phyloP scores from a whole-genome alignment of 768 basidiomycete genomes.

The Pleurotus citrinopileatus region DNA sequence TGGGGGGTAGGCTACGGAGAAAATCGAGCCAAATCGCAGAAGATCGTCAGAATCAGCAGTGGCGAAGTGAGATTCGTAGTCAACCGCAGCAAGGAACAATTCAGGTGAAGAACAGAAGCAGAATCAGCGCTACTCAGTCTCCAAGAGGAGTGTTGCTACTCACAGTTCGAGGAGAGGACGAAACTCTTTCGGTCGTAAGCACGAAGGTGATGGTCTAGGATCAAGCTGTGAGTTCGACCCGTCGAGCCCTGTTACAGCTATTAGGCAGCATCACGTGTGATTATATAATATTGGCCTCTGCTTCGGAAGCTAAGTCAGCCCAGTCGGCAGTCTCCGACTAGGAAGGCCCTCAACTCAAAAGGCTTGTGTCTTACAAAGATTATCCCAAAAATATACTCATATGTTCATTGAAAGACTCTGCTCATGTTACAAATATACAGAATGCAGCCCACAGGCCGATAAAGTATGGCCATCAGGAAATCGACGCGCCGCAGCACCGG shows the following conservation, averaged over 20 bases:
- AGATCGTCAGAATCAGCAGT: constrained; percentile 1
- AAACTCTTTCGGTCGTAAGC: neutral
- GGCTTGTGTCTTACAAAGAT: neutral
- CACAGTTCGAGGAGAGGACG: constrained; percentile 2
- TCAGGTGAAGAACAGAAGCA: neutral
- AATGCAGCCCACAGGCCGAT: too few species aligned
- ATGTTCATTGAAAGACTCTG: too few species aligned
- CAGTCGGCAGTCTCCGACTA: neutral
- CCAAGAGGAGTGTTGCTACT: neutral
- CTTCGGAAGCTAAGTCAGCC: neutral
- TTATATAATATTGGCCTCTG: neutral
- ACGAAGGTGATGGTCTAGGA: constrained; percentile 10
- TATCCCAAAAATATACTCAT: too few species aligned
- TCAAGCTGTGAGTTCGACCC: constrained; percentile 6
- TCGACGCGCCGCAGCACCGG: neutral
- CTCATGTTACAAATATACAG: too few species aligned
- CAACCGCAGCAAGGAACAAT: neutral
- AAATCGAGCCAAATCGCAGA: constrained; percentile 4
- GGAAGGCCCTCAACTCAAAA: too few species aligned
- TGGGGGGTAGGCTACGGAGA: neutral
- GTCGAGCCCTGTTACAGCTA: neutral
- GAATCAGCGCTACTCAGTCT: neutral
- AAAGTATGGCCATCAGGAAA: neutral
- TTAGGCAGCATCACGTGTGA: neutral
- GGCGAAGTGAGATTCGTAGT: neutral